Evolutionary conservation across 257 asterid species (phyloP).

Genomic region (Oldenlandia corymbosa): DNA sequence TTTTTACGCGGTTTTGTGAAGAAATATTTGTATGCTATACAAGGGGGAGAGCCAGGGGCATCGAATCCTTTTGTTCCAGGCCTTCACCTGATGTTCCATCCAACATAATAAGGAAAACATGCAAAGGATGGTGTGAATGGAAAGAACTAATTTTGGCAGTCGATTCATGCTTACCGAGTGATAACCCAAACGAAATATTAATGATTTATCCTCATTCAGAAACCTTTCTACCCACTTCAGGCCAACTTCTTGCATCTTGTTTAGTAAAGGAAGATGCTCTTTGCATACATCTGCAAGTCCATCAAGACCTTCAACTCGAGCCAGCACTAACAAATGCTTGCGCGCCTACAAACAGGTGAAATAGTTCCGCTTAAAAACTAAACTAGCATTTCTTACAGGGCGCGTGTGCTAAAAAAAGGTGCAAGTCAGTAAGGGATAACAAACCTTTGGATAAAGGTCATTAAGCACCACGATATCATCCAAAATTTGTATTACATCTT

Average conservation of each 20-base stretch:
- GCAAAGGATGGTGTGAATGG: neutral
- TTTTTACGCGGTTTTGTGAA: too few species aligned
- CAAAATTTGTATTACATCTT: slow-evolving; percentile 43
- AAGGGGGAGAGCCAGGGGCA: too few species aligned
- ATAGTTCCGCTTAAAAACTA: neutral
- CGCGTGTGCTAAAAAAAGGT: slow-evolving; percentile 11
- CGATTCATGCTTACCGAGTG: slow-evolving; percentile 46
- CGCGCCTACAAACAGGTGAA: slow-evolving; percentile 51
- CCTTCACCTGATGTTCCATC: too few species aligned
- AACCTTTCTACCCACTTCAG: slow-evolving; percentile 66
- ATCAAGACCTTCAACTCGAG: slow-evolving; percentile 73
- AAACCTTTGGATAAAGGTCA: slow-evolving; percentile 95
- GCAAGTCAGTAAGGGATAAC: slow-evolving; percentile 5
- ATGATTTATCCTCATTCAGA: slow-evolving; percentile 42
- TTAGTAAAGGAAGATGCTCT: slow-evolving; percentile 58
- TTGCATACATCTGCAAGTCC: slow-evolving; percentile 48
- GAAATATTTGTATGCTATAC: too few species aligned
- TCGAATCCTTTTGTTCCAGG: too few species aligned
- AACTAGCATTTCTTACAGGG: slow-evolving; percentile 1
- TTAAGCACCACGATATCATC: slow-evolving; percentile 70
- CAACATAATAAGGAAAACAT: neutral
- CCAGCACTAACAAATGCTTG: slow-evolving; percentile 60
- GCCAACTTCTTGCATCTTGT: slow-evolving; percentile 68
- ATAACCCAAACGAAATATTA: slow-evolving; percentile 82
- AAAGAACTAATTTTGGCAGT: neutral